phyloP scores from a whole-genome alignment of 2,329 filamentous ascomycete genomes.

The Dothideomycetes sp. region DNA sequence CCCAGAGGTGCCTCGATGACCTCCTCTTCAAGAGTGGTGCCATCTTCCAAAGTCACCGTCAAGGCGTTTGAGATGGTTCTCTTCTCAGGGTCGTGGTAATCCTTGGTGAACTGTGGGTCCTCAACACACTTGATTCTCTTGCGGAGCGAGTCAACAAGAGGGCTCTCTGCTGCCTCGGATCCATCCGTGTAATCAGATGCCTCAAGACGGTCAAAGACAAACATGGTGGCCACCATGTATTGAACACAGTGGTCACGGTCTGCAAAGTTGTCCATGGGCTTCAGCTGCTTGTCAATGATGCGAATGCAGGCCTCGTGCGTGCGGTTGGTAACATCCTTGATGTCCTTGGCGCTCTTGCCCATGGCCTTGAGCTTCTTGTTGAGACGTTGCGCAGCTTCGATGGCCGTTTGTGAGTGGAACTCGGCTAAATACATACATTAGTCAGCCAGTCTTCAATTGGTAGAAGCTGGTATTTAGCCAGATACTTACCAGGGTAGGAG shows the following conservation, averaged over 20 bases:
- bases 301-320: slow-evolving; percentile 97
- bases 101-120: slow-evolving; percentile 84
- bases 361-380: slow-evolving; percentile 70
- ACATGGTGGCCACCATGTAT: slow-evolving; percentile 98
- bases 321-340: slow-evolving; percentile 85
- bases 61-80: slow-evolving; percentile 96
- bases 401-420: slow-evolving; percentile 97
- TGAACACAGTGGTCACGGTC: slow-evolving; percentile 99
- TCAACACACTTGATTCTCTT: slow-evolving; percentile 94
- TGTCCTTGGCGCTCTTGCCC: slow-evolving; percentile 88
- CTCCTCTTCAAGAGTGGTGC: slow-evolving; percentile 81
- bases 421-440: slow-evolving; percentile 47
- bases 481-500: slow-evolving; percentile 72
- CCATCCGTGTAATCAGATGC: slow-evolving; percentile 91
- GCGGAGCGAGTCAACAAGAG: slow-evolving; percentile 81
- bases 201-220: slow-evolving; percentile 86
- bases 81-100: slow-evolving; percentile 90
- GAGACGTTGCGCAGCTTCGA: slow-evolving; percentile 86
- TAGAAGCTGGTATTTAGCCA: not conserved
- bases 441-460: slow-evolving; percentile 16
- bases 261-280: slow-evolving; percentile 99
- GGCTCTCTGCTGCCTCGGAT: slow-evolving; percentile 81
- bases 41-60: slow-evolving; percentile 89
- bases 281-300: slow-evolving; percentile 99
- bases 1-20: slow-evolving; percentile 90